These are phyloP conservation scores for Moesziomyces globuligerus DNA, from an alignment of 1,284 basidiomycete species.

Conservation along the genomic window DNA sequence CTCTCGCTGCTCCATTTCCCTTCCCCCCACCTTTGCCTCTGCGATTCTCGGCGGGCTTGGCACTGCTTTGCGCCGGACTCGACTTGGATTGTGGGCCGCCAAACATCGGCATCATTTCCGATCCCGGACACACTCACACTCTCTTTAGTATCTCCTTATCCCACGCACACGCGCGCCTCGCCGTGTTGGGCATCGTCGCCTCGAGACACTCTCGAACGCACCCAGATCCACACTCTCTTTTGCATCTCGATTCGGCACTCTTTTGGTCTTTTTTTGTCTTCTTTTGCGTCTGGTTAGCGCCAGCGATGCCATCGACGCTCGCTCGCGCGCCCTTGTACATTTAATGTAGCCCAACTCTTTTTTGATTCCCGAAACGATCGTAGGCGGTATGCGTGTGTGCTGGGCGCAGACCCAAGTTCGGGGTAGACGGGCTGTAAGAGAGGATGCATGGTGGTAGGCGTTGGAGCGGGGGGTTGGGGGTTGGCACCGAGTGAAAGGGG, in stretches of 20 bases:
- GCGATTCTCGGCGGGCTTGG: background rate
- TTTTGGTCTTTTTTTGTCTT: background rate
- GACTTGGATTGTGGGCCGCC: background rate
- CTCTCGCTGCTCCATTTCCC: background rate
- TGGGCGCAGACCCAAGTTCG: too few species aligned
- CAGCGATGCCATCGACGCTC: background rate
- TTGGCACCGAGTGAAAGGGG: background rate
- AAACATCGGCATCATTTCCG: background rate
- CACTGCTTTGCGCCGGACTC: background rate
- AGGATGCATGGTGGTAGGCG: background rate
- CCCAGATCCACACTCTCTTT: background rate
- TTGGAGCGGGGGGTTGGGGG: background rate
- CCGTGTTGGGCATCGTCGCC: too few species aligned
- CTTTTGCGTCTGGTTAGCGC: conserved; percentile 1
- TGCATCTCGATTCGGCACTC: background rate
- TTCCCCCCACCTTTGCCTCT: background rate
- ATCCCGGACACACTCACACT: conserved; percentile 1
- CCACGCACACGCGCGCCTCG: background rate
- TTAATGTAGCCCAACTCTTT: conserved; percentile 11
- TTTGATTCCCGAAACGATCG: background rate
- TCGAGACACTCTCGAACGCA: too few species aligned
- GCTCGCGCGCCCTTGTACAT: conserved; percentile 5
- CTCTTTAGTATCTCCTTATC: conserved; percentile 1
- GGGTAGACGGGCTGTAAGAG: too few species aligned
- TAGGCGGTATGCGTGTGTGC: background rate